phyloP scores from a whole-genome alignment of 768 basidiomycete genomes.

The Ephemerocybe angulata region DNA sequence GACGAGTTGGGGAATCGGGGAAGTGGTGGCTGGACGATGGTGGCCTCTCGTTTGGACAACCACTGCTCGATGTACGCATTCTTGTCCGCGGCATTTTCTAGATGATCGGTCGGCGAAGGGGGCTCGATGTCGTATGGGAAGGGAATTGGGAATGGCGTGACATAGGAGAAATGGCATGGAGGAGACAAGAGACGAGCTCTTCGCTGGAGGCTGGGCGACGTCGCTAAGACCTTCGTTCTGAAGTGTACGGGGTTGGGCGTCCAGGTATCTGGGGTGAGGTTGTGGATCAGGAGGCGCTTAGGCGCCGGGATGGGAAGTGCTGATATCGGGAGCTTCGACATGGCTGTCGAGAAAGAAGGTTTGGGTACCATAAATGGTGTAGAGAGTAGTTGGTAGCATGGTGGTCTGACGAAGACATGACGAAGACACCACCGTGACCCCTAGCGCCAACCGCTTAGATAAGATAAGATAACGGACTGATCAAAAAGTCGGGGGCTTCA shows the following conservation, averaged over 20 bases:
- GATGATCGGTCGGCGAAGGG: conserved; percentile 38
- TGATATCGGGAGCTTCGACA: conserved; percentile 40
- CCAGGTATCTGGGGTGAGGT: conserved; percentile 55
- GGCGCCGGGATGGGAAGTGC: conserved; percentile 46
- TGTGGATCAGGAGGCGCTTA: conserved; percentile 39
- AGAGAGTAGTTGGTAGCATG: too few relatives aligned
- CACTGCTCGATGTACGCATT: conserved; percentile 71
- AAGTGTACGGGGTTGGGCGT: conserved; percentile 53
- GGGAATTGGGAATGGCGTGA: conserved; percentile 74
- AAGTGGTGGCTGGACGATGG: conserved; percentile 24
- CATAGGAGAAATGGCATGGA: conserved; percentile 71
- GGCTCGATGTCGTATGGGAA: conserved; percentile 79
- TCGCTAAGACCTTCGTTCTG: conserved; percentile 43
- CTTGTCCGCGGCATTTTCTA: conserved; percentile 46
- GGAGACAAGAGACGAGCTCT: conserved; percentile 58
- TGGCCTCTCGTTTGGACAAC: conserved; percentile 64
- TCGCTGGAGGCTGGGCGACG: conserved; percentile 63
- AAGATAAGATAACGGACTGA: too few relatives aligned
- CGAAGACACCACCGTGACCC: too few relatives aligned
- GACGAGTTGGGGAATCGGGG: conserved; percentile 23
- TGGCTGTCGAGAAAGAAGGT: neutral
- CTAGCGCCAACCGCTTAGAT: too few relatives aligned
- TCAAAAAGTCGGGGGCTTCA: too few relatives aligned
- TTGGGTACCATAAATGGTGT: too few relatives aligned
- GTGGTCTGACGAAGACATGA: too few relatives aligned